Evolutionary conservation across 345 rosid species (phyloP).

Genomic region (Eucalyptus curtisii): DNA sequence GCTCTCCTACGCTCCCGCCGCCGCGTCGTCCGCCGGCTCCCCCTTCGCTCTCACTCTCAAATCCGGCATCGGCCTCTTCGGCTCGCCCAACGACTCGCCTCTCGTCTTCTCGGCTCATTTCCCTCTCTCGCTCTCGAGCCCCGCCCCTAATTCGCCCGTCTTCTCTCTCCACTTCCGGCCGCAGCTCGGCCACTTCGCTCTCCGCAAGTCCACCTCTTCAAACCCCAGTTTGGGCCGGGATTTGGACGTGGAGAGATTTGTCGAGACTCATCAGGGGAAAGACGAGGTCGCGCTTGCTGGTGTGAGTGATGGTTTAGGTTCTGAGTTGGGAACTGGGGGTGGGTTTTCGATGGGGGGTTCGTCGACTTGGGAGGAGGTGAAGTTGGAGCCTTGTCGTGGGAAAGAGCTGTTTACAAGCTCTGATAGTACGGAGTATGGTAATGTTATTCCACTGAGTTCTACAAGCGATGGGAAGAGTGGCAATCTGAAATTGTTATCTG

Average conservation of each 20-base stretch:
- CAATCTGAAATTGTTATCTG: neutral
- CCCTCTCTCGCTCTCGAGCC: conserved; percentile 15
- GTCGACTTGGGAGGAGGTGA: conserved; percentile 46
- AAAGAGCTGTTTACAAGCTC: neutral
- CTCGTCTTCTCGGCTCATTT: conserved; percentile 43
- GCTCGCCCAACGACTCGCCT: conserved; percentile 50
- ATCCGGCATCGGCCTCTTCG: conserved; percentile 56
- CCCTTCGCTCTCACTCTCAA: conserved; percentile 43
- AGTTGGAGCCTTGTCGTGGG: conserved; percentile 26
- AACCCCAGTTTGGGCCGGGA: conserved; percentile 4
- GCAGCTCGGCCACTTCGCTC: conserved; percentile 37
- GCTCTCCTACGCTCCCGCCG: conserved; percentile 22
- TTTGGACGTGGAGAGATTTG: neutral
- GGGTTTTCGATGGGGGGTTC: conserved; percentile 10
- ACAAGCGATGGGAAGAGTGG: neutral
- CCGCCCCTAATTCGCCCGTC: conserved; percentile 16
- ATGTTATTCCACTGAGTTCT: neutral
- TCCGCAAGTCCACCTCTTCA: conserved; percentile 23
- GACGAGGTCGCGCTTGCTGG: neutral
- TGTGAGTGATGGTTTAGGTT: neutral
- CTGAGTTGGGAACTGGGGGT: neutral
- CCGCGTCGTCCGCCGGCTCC: conserved; percentile 2
- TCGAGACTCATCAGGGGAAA: neutral
- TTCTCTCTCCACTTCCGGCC: conserved; percentile 64
- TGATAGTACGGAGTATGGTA: neutral